Evolutionary conservation across 2,329 filamentous ascomycete genomes (phyloP).

Genomic region (Clonostachys sp.): DNA sequence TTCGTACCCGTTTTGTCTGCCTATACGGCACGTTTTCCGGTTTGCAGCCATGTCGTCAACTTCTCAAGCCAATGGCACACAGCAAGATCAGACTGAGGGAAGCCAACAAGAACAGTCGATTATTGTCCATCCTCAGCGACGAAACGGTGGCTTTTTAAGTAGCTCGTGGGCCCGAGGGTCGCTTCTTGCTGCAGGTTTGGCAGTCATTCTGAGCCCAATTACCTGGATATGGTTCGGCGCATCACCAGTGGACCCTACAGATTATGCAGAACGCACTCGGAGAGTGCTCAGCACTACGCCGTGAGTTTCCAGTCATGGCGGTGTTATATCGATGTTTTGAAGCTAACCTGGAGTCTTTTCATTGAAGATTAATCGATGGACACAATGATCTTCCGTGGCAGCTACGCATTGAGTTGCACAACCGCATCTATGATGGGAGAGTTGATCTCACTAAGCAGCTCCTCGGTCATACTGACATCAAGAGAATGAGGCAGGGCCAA

Average conservation of each 20-base stretch:
- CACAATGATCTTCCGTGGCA: slow-evolving; percentile 22
- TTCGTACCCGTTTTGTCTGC: too few species aligned
- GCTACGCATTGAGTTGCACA: slow-evolving; percentile 19
- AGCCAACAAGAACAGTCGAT: too few species aligned
- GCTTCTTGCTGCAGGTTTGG: slow-evolving; percentile 2
- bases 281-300: slow-evolving; percentile 7
- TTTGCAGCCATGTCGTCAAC: too few species aligned
- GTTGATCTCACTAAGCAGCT: slow-evolving; percentile 8
- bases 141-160: too few species aligned
- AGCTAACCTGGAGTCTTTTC: neutral
- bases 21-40: too few species aligned
- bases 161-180: neutral
- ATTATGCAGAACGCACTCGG: slow-evolving; percentile 7
- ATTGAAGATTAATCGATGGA: slow-evolving; percentile 16
- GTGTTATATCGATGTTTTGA: neutral
- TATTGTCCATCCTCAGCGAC: too few species aligned
- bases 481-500: slow-evolving; percentile 16
- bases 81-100: too few species aligned
- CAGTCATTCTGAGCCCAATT: slow-evolving; percentile 2
- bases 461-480: slow-evolving; percentile 17
- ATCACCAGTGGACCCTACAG: slow-evolving; percentile 4
- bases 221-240: neutral
- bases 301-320: neutral
- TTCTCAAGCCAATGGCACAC: too few species aligned
- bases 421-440: slow-evolving; percentile 13